Evolutionary conservation across 768 basidiomycete genomes (phyloP).

Genomic region (Mycena crocata): DNA sequence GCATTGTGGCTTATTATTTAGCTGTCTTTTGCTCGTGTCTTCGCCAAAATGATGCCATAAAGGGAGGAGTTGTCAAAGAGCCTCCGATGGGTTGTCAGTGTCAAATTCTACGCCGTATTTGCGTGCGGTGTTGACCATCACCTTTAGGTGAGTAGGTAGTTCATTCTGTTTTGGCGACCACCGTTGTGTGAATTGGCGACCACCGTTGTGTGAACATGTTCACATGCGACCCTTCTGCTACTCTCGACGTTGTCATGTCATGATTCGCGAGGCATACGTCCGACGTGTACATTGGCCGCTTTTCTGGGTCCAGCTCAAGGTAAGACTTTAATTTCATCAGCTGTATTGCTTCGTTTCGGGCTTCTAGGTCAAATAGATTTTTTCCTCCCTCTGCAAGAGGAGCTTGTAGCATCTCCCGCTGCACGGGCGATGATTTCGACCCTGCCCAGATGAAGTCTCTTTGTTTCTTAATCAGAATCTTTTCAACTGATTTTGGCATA

Average conservation of each 20-base stretch:
- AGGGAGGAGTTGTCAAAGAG: neutral
- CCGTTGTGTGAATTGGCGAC: too few species aligned
- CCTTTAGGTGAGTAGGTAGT: slow-evolving; percentile 27
- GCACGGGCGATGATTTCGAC: slow-evolving; percentile 24
- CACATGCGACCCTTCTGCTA: neutral
- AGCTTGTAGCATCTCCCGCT: slow-evolving; percentile 31
- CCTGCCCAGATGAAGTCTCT: slow-evolving; percentile 43
- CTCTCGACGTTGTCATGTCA: neutral
- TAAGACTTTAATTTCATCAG: slow-evolving; percentile 41
- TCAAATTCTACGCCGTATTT: slow-evolving; percentile 37
- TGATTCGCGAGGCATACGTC: slow-evolving; percentile 36
- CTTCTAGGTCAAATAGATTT: slow-evolving; percentile 38
- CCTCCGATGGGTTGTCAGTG: slow-evolving; percentile 14
- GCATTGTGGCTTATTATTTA: neutral
- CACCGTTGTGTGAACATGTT: slow-evolving; percentile 44
- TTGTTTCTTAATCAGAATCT: slow-evolving; percentile 33
- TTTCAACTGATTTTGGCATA: slow-evolving; percentile 44
- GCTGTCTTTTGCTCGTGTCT: neutral
- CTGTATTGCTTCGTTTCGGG: slow-evolving; percentile 42
- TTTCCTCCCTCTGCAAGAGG: slow-evolving; percentile 39
- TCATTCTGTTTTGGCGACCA: slow-evolving; percentile 32
- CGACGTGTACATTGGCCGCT: slow-evolving; percentile 45
- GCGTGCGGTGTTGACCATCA: slow-evolving; percentile 35
- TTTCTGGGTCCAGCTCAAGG: slow-evolving; percentile 19
- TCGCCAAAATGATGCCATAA: slow-evolving; percentile 12